Evolutionary conservation across 2,329 filamentous ascomycete species (phyloP), one percentile per base, ranked within the genome.

Genomic region (Fonsecaea erecta): DNA sequence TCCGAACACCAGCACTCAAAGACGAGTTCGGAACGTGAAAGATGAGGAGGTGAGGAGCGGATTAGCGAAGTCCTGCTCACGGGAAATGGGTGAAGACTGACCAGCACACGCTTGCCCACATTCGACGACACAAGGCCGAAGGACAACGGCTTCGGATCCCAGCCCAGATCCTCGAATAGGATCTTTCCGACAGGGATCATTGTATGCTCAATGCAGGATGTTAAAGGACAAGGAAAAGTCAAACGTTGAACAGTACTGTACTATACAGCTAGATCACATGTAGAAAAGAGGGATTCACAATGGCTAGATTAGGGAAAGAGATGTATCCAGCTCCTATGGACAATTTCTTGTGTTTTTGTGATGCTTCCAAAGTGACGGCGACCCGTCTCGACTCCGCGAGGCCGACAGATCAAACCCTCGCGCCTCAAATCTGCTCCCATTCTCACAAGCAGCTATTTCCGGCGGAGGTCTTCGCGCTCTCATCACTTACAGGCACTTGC

Each of bases 371-470:
- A 21, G 9, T 11, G 43, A 48, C 43, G 14, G 43, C 21, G 21
- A 48, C 43, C 11, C 3, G 4, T 48, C 5, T 3, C 12, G 18
- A 24, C 21, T 48, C 43, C 43, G 14, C 9, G 43, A 26, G 2
- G 21, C 8, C 14, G 18, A 11, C 43, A 26, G 8, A 26, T 14
- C 11, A 3, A 12, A 24, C 43, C 26, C 3, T 46, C n/a, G 40
- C 43, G 24, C 43, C 43, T 24, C 3, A 24, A 30, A 30, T 30
- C 28, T 4, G 3, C 28, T 30, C 26, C 3, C 32, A 18, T 21
- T 9, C 48, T 62, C 34, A 68, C 66, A 66, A 64, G 26, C 66
- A 68, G 7, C 63, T 60, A 53, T 68, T 60, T 14, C 60, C 66
- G 21, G 16, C 64, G 9, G 57, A 6, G 4, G 53, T 34, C 40